phyloP scores from a whole-genome alignment of 2,329 filamentous ascomycete species.

The Colletotrichum magnum region DNA sequence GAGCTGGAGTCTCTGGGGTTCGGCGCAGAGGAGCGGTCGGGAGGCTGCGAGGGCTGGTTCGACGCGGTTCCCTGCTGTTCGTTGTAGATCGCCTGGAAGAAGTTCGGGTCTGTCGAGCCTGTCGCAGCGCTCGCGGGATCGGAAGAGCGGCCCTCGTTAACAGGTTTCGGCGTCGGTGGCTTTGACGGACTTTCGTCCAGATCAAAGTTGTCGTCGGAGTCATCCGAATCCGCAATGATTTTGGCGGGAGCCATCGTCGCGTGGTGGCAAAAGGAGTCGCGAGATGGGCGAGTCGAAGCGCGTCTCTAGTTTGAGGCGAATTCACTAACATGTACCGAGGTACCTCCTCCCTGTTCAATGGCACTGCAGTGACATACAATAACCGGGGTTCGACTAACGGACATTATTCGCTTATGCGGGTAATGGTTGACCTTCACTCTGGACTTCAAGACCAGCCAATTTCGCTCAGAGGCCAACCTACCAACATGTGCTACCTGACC shows the following conservation, averaged over 20 bases:
- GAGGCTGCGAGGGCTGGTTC: background rate
- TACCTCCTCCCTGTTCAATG: background rate
- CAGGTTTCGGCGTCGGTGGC: slow-evolving; percentile 20
- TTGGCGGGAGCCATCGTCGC: slow-evolving; percentile 35
- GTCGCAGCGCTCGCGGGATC: slow-evolving; percentile 48
- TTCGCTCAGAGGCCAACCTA: background rate
- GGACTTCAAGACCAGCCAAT: background rate
- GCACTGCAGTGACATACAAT: no score
- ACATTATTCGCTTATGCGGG: background rate
- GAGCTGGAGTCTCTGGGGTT: background rate
- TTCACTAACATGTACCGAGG: background rate
- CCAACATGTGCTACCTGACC: background rate
- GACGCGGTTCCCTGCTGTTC: slow-evolving; percentile 56
- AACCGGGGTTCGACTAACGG: no score
- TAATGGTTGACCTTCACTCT: background rate
- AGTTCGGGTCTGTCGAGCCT: slow-evolving; percentile 62
- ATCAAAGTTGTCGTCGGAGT: slow-evolving; percentile 36
- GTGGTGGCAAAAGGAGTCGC: slow-evolving; percentile 20
- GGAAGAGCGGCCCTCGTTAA: slow-evolving; percentile 41
- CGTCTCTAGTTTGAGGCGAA: slow-evolving; percentile 19
- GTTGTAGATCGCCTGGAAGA: slow-evolving; percentile 63
- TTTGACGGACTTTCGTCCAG: slow-evolving; percentile 28
- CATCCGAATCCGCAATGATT: slow-evolving; percentile 42
- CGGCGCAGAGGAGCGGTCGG: background rate
- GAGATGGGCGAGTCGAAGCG: background rate